Percentiles rank a stretch among this genome's conserved stretches.
Conservation (phyloP, 768 basidiomycete genomes). For the Lentinula sp. region DNA sequence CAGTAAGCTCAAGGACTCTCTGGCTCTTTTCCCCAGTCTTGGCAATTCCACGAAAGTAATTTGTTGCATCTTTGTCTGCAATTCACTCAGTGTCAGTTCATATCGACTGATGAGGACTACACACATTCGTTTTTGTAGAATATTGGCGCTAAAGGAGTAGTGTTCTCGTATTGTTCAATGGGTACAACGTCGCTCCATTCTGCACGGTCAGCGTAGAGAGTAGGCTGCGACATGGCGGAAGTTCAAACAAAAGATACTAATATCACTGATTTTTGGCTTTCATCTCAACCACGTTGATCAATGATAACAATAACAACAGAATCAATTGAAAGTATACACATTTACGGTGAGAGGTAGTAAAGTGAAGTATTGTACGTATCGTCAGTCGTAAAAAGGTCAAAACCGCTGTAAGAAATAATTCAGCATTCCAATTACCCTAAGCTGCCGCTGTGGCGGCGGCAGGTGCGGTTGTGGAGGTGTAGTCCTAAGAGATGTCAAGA, state of each 20-base stretch:
- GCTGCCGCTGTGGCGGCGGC: conserved; percentile 1
- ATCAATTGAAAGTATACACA: not conserved
- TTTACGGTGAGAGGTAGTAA: not conserved
- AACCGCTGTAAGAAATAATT: not conserved
- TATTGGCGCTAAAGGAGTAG: conserved; percentile 83
- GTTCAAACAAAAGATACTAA: not conserved
- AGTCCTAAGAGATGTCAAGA: conserved; percentile 4
- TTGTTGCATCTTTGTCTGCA: conserved; percentile 87
- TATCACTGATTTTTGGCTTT: too few relatives aligned
- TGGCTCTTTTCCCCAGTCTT: conserved; percentile 71
- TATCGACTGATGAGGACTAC: conserved; percentile 21
- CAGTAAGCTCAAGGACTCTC: conserved; percentile 83
- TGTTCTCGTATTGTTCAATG: conserved; percentile 72
- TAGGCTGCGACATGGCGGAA: not conserved
- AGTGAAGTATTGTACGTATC: not conserved
- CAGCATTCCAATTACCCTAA: not conserved
- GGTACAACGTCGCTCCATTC: conserved; percentile 83
- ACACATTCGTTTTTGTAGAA: conserved; percentile 85
- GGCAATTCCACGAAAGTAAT: conserved; percentile 86
- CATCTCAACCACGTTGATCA: not conserved
- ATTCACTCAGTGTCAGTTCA: not conserved
- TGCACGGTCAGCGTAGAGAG: conserved; percentile 48
- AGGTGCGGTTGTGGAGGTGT: conserved; percentile 1
- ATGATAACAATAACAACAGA: not conserved
- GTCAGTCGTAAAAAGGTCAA: not conserved